phyloP scores from a whole-genome alignment of 2,329 filamentous ascomycete species.

The Dothideomycetes sp. region DNA sequence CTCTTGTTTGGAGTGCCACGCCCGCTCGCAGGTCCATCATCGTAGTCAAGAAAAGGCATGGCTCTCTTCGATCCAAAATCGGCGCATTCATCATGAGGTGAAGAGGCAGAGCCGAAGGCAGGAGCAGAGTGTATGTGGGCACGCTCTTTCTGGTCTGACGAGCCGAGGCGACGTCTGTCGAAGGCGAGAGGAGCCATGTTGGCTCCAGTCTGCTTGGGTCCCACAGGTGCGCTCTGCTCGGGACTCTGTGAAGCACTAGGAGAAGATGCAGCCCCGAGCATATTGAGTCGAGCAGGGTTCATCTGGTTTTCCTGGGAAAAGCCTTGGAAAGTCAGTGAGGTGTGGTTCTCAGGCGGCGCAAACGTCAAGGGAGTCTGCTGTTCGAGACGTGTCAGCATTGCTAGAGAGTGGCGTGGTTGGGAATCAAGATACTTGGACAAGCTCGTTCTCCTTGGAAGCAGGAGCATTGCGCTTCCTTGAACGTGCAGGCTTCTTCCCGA shows the following conservation, averaged over 20 bases:
- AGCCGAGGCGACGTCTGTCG: neutral
- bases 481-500: neutral
- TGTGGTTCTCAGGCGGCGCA: slow-evolving; percentile 5
- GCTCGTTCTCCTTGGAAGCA: neutral
- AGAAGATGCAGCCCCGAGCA: neutral
- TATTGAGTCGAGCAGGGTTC: slow-evolving; percentile 3
- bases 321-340: slow-evolving; percentile 5
- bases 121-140: neutral
- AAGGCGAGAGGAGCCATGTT: slow-evolving; percentile 3
- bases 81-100: no score
- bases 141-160: neutral
- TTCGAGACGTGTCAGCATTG: no score
- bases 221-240: no score
- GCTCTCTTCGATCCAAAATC: neutral
- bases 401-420: neutral
- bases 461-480: neutral
- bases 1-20: neutral
- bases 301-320: slow-evolving; percentile 6
- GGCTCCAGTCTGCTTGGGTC: slow-evolving; percentile 1
- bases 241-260: no score
- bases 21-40: neutral
- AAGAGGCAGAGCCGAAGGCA: neutral
- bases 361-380: no score
- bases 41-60: slow-evolving; percentile 1
- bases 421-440: neutral